A percentile compares a stretch with the other conserved stretches of the same genome.
Evolutionary conservation across 768 basidiomycete species (phyloP).

Genomic region (Trichaptum fuscoviolaceum): DNA sequence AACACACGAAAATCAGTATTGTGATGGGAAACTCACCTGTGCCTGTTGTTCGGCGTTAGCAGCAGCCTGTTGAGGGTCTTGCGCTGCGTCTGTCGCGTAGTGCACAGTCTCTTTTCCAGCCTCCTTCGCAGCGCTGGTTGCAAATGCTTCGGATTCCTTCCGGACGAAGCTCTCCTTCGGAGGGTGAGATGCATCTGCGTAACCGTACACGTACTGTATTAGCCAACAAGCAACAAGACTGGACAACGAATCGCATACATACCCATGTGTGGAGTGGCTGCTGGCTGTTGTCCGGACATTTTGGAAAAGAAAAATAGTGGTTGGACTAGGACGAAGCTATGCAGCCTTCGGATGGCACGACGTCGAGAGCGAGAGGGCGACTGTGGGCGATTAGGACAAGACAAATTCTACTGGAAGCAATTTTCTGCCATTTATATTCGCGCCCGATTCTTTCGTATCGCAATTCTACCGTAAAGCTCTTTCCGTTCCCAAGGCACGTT

Average conservation of each 20-base stretch:
- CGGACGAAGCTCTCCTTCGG: background rate
- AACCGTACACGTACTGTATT: background rate
- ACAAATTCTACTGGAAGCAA: background rate
- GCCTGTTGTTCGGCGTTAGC: background rate
- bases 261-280: background rate
- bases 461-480: background rate
- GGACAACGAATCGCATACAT: background rate
- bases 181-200: background rate
- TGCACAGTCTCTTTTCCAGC: slow-evolving; percentile 3
- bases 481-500: background rate
- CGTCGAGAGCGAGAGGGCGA: background rate
- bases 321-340: background rate
- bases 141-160: background rate
- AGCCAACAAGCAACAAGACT: background rate
- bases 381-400: background rate
- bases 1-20: background rate
- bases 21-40: background rate
- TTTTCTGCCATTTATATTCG: background rate
- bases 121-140: background rate
- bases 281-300: background rate
- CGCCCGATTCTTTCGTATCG: background rate
- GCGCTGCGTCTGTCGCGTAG: background rate
- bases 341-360: too few species aligned
- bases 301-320: background rate
- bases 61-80: background rate